These are phyloP conservation scores for Auricularia auricula-judae DNA, from an alignment of 768 basidiomycete species.

Conservation along the genomic window DNA sequence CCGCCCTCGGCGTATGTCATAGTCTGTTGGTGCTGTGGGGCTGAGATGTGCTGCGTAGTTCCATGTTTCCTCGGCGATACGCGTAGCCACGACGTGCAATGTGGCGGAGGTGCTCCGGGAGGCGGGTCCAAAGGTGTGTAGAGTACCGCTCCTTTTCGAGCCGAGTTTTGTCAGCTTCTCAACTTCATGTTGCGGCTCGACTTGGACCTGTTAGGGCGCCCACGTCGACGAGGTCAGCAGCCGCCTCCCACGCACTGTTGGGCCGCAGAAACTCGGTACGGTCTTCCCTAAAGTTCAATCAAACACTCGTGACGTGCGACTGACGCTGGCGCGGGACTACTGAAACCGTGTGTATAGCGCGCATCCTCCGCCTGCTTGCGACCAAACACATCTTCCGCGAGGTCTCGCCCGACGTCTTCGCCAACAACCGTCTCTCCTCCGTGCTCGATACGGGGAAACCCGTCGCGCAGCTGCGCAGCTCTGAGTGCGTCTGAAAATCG, in stretches of 20 bases:
- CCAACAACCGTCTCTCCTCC: conserved; percentile 17
- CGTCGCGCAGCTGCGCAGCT: not conserved
- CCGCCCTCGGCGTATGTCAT: not conserved
- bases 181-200: too few relatives aligned
- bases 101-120: not conserved
- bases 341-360: too few relatives aligned
- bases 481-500: too few relatives aligned
- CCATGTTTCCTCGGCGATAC: not conserved
- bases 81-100: not conserved
- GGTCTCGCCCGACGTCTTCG: conserved; percentile 20
- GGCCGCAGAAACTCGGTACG: too few relatives aligned
- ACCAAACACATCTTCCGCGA: conserved; percentile 22
- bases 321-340: too few relatives aligned
- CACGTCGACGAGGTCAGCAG: too few relatives aligned
- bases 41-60: not conserved
- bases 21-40: not conserved
- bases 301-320: too few relatives aligned
- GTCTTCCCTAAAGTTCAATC: too few relatives aligned
- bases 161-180: too few relatives aligned
- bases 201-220: too few relatives aligned
- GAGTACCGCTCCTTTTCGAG: too few relatives aligned
- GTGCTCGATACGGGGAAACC: conserved; percentile 13
- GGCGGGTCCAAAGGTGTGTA: not conserved
- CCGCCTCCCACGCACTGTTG: too few relatives aligned
- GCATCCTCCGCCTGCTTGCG: conserved; percentile 1